Evolutionary conservation across 73 alveolate species (phyloP).

Genomic region (Diophrys appendiculata): DNA sequence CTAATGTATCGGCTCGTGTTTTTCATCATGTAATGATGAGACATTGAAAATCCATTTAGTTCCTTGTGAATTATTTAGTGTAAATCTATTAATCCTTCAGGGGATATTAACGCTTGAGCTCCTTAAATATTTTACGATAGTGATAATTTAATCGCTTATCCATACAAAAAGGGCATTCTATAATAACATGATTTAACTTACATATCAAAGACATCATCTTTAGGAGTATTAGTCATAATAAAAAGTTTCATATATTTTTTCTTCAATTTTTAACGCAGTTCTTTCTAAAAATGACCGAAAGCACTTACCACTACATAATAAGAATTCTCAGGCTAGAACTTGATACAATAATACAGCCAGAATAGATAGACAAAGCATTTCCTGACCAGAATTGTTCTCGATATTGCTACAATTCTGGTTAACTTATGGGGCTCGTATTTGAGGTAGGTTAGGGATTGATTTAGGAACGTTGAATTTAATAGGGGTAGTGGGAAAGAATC

Average conservation of each 20-base stretch:
- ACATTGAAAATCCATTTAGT: neutral
- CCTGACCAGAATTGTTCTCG: neutral
- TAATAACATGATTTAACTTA: no score
- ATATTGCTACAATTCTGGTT: neutral
- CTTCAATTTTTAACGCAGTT: constrained; percentile 3
- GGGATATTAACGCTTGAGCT: neutral
- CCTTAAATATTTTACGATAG: neutral
- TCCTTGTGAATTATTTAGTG: neutral
- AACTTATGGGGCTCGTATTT: neutral
- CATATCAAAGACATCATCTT: constrained; percentile 1
- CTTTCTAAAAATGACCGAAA: neutral
- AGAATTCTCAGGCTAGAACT: neutral
- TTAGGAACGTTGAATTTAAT: neutral
- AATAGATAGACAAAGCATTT: neutral
- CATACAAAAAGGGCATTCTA: neutral
- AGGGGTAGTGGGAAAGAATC: neutral
- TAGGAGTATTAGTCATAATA: constrained; percentile 4
- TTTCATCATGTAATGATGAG: neutral
- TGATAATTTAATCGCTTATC: neutral
- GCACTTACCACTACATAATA: neutral
- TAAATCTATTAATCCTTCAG: neutral
- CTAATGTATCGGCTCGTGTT: neutral
- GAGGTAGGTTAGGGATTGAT: neutral
- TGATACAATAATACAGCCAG: constrained; percentile 1
- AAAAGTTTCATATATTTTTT: constrained; percentile 5